Base-by-base conservation (phyloP, 306 rosid genomes). In the Ormosia emarginata region DNA sequence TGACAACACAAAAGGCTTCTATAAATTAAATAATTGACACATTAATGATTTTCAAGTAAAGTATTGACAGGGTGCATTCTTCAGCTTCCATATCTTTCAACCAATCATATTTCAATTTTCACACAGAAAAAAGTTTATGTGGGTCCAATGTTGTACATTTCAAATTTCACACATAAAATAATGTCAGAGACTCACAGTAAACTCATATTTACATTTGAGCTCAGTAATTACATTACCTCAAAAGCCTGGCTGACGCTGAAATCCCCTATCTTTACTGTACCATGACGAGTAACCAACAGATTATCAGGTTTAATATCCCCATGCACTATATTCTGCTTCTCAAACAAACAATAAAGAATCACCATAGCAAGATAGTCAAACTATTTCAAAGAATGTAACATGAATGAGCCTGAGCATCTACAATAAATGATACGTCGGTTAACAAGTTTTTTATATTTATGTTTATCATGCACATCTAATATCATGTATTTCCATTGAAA, bases 231-330 rank as follows among this genome's bases (percentile, higher is more conserved):
- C 55, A 65, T 82, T 91, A 96, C 98, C 99, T 92, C 98, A 89
- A 91, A 91, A 74, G 97, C 99, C 88, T 96, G 99, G 92, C 99
- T 96, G 81, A 96, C 99, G 18, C 97, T 96, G 90, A 96, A 96
- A 89, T 96, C 99, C 66, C 97, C 99, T 13, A 96, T 96, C 91
- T 93, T 96, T 73, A 96, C 97, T 0, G 90, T 92, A 76, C 98
- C 98, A 61, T 87, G 78, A 12, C 55, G 87, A 15, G 94, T 89
- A 69, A 96, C 82, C 91, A 96, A 78, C 87, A 96, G 85, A 90
- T 96, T 96, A 83, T 96, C 99, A 37, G 99, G 99, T 81, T 96
- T 96, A 72, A 96, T 93, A 89, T 96, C 99, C 34, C 98, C 97
- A 50, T 96, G 99, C 40, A 96, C 96, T 79, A 96, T 92, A 82